Evolutionary conservation across 352 stramenopile genomes (phyloP).

Genomic region (Plasmopara viticola): DNA sequence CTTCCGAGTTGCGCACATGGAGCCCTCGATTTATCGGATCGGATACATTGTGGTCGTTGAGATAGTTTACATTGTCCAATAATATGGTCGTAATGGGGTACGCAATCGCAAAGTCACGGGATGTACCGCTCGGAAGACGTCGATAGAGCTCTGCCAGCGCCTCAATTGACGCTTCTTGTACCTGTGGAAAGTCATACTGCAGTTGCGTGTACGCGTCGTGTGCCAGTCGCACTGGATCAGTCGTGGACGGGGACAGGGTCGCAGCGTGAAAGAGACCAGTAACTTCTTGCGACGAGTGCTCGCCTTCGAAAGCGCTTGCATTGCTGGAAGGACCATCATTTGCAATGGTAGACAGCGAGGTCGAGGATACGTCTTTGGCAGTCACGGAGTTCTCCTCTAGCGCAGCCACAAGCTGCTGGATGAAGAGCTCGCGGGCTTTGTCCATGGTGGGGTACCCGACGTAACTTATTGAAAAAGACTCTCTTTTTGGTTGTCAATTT

Average conservation of each 20-base stretch:
- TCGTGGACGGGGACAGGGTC: neutral
- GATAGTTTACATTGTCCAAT: constrained; percentile 38
- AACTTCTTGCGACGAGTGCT: constrained; percentile 11
- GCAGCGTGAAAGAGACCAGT: constrained; percentile 19
- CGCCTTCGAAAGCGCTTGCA: constrained; percentile 14
- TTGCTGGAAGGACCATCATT: constrained; percentile 9
- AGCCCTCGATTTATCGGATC: too few relatives aligned
- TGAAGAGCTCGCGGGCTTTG: constrained; percentile 35
- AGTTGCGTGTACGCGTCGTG: constrained; percentile 35
- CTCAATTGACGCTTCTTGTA: constrained; percentile 28
- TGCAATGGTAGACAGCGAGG: constrained; percentile 2
- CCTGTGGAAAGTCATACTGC: constrained; percentile 53
- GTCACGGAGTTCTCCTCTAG: constrained; percentile 42
- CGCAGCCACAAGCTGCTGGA: constrained; percentile 50
- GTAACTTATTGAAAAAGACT: too few relatives aligned
- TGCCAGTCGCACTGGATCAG: constrained; percentile 17
- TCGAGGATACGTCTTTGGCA: constrained; percentile 1
- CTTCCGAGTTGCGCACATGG: constrained; percentile 3
- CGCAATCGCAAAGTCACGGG: neutral
- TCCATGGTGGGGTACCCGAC: too few relatives aligned
- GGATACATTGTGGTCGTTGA: constrained; percentile 27
- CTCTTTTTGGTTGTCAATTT: too few relatives aligned
- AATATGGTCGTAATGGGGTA: constrained; percentile 35
- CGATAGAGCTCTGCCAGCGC: constrained; percentile 41
- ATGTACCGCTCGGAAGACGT: constrained; percentile 17